Evolutionary conservation across 2,329 filamentous ascomycete genomes (phyloP).

Genomic region (Hypoxylon sp.): DNA sequence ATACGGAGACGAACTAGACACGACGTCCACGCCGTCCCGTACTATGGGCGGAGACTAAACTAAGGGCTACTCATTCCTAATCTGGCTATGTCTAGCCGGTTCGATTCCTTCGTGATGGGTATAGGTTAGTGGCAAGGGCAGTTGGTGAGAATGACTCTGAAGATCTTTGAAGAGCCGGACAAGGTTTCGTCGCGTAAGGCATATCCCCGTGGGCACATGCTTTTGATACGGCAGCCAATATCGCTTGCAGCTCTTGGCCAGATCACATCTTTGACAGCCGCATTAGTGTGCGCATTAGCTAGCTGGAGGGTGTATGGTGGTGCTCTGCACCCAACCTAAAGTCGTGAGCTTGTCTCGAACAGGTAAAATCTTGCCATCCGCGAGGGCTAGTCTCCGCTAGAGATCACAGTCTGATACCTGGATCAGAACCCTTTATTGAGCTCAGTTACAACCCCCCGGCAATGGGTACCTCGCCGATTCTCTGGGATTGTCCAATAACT

Average conservation of each 20-base stretch:
- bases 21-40: conserved; percentile 9
- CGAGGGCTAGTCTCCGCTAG: conserved; percentile 15
- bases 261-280: conserved; percentile 48
- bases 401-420: conserved; percentile 34
- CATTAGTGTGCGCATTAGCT: conserved; percentile 37
- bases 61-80: conserved; percentile 46
- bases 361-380: conserved; percentile 33
- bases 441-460: conserved; percentile 34
- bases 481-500: conserved; percentile 32
- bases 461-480: conserved; percentile 26
- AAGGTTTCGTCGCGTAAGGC: conserved; percentile 36
- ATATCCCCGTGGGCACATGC: conserved; percentile 34
- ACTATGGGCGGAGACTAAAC: conserved; percentile 22
- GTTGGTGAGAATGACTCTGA: conserved; percentile 20
- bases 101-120: conserved; percentile 19
- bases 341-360: conserved; percentile 27
- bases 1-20: conserved; percentile 24
- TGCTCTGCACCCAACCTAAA: conserved; percentile 21
- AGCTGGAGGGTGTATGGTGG: conserved; percentile 5
- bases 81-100: conserved; percentile 32
- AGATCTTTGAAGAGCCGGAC: conserved; percentile 22
- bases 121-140: conserved; percentile 21
- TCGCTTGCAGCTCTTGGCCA: conserved; percentile 45
- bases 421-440: conserved; percentile 22
- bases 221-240: conserved; percentile 37